phyloP scores from a whole-genome alignment of 805 yeast genomes.

The Teunomyces kruisii region DNA sequence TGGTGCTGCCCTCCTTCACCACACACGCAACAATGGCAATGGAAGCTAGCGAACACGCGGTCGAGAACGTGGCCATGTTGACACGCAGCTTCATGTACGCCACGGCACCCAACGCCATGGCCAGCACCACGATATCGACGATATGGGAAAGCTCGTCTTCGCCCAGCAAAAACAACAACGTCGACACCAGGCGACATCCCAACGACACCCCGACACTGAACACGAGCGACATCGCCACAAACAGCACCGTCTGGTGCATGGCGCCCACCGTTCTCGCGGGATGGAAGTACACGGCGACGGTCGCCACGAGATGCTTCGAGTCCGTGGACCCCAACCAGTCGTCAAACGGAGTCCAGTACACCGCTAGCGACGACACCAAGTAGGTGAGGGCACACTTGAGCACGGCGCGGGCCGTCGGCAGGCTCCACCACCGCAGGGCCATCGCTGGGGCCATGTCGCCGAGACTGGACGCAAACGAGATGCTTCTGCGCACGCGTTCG shows the following conservation, averaged over 20 bases:
- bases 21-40: slow-evolving; percentile 69
- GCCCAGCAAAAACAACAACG: slow-evolving; percentile 44
- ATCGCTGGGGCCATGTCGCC: background rate
- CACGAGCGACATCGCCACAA: slow-evolving; percentile 53
- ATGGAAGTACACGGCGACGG: slow-evolving; percentile 82
- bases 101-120: slow-evolving; percentile 59
- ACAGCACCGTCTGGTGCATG: slow-evolving; percentile 71
- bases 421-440: background rate
- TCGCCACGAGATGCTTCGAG: slow-evolving; percentile 78
- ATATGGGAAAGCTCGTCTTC: slow-evolving; percentile 49
- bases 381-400: slow-evolving; percentile 76
- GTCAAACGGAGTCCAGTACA: slow-evolving; percentile 54
- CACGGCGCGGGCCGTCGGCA: slow-evolving; percentile 20
- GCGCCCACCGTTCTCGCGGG: slow-evolving; percentile 78
- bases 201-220: slow-evolving; percentile 56
- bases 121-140: slow-evolving; percentile 54
- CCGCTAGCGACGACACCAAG: slow-evolving; percentile 69
- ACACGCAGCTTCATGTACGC: slow-evolving; percentile 71
- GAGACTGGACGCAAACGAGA: slow-evolving; percentile 19
- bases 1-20: slow-evolving; percentile 69
- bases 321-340: slow-evolving; percentile 60
- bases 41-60: slow-evolving; percentile 77
- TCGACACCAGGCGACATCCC: slow-evolving; percentile 51
- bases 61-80: slow-evolving; percentile 56
- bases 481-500: slow-evolving; percentile 33